A percentile compares a stretch with the other conserved stretches of the same genome.
phyloP scores from a whole-genome alignment of 2,329 filamentous ascomycete species.

The Pestalotiopsis sp. region DNA sequence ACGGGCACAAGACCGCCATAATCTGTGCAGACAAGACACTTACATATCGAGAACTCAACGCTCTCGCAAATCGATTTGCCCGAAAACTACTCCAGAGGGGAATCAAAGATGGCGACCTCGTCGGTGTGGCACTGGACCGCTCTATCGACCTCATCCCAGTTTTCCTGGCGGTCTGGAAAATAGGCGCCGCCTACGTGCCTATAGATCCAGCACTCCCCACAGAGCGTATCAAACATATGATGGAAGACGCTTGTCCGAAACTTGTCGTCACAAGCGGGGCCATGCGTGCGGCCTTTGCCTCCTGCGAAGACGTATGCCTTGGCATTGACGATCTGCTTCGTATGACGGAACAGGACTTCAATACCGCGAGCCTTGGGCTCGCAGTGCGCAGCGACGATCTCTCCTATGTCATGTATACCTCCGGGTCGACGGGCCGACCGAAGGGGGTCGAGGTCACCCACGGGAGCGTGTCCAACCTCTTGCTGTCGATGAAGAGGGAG shows the following conservation, averaged over 20 bases:
- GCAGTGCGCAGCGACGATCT: conserved; percentile 23
- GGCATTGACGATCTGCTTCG: conserved; percentile 19
- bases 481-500: conserved; percentile 26
- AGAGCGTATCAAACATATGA: conserved; percentile 30
- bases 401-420: conserved; percentile 36
- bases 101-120: conserved; percentile 24
- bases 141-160: conserved; percentile 25
- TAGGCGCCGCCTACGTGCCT: conserved; percentile 33
- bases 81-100: conserved; percentile 20
- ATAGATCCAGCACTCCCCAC: conserved; percentile 30
- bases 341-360: conserved; percentile 6
- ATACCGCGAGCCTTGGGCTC: conserved; percentile 14
- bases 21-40: conserved; percentile 19
- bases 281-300: conserved; percentile 14
- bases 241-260: conserved; percentile 28
- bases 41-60: conserved; percentile 24
- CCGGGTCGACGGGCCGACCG: conserved; percentile 32
- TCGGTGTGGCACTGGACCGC: conserved; percentile 29
- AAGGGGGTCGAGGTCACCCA: conserved; percentile 41
- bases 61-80: conserved; percentile 23
- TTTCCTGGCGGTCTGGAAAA: conserved; percentile 29
- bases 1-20: conserved; percentile 22
- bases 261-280: conserved; percentile 21
- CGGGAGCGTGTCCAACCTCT: conserved; percentile 20
- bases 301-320: conserved; percentile 20